phyloP scores from a whole-genome alignment of 441 rosid species.

The Populus hybrid region DNA sequence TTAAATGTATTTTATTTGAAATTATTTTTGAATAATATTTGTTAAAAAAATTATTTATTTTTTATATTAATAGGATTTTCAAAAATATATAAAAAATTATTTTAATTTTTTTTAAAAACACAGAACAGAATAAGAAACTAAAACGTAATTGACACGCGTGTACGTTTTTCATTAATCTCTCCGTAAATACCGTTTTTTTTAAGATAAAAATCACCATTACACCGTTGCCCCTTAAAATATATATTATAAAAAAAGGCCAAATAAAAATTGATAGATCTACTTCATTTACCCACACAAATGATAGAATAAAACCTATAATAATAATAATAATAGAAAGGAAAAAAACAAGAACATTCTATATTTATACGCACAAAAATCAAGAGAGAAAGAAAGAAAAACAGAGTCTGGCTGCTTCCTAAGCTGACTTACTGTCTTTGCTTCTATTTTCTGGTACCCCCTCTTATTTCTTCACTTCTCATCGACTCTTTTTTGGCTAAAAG shows the following conservation, averaged over 20 bases:
- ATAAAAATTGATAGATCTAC: background rate
- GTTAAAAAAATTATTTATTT: too few species aligned
- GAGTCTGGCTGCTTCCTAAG: background rate
- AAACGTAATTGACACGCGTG: background rate
- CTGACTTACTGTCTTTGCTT: background rate
- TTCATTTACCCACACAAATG: background rate
- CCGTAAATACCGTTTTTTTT: background rate
- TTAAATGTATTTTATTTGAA: too few species aligned
- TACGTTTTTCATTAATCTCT: background rate
- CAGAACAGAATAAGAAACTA: background rate
- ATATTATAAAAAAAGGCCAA: background rate
- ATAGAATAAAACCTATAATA: background rate
- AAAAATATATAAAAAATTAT: too few species aligned
- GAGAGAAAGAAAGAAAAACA: background rate
- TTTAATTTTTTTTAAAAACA: too few species aligned
- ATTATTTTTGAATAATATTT: too few species aligned
- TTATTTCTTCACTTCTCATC: background rate
- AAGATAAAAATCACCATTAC: too few species aligned
- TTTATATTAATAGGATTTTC: too few species aligned
- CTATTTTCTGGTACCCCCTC: background rate
- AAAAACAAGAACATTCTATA: too few species aligned
- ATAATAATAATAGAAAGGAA: too few species aligned
- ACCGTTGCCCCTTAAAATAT: too few species aligned
- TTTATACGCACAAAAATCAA: too few species aligned
- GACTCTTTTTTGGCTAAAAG: background rate